Percentiles rank a stretch among this genome's conserved stretches.
Evolutionary conservation across 306 rosid genomes (phyloP).

Genomic region (Rubus idaeus): DNA sequence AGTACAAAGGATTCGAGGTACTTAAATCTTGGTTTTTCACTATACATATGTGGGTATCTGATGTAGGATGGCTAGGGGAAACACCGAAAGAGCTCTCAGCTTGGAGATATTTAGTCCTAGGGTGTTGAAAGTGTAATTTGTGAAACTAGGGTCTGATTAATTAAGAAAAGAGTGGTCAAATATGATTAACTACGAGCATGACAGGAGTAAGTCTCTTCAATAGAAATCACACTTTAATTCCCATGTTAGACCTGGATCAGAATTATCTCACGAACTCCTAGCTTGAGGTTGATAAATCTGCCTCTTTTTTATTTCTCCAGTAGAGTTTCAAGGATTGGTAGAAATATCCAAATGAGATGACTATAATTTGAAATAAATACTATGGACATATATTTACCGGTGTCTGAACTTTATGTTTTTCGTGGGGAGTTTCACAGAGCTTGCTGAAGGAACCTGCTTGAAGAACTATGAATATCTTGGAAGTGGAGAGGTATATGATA

Average conservation of each 20-base stretch:
- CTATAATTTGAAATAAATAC: neutral
- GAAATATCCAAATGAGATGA: neutral
- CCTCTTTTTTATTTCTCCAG: neutral
- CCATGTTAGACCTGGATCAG: neutral
- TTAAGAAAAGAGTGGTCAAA: neutral
- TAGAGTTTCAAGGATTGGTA: neutral
- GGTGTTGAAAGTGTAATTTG: neutral
- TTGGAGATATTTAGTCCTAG: neutral
- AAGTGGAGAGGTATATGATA: constrained; percentile 79
- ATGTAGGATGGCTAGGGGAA: constrained; percentile 1
- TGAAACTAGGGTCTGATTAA: neutral
- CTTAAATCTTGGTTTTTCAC: constrained; percentile 14
- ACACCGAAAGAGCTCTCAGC: neutral
- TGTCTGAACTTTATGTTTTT: constrained; percentile 21
- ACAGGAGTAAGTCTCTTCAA: neutral
- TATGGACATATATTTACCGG: constrained; percentile 10
- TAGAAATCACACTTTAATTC: neutral
- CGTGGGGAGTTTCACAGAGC: constrained; percentile 57
- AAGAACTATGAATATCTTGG: constrained; percentile 90
- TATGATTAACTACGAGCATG: constrained; percentile 1
- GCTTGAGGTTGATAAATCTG: neutral
- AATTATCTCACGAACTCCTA: neutral
- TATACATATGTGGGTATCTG: constrained; percentile 7
- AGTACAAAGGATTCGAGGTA: constrained; percentile 83
- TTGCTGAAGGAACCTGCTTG: constrained; percentile 93